phyloP scores from a whole-genome alignment of 768 basidiomycete species.

The Exsudoporus frostii region DNA sequence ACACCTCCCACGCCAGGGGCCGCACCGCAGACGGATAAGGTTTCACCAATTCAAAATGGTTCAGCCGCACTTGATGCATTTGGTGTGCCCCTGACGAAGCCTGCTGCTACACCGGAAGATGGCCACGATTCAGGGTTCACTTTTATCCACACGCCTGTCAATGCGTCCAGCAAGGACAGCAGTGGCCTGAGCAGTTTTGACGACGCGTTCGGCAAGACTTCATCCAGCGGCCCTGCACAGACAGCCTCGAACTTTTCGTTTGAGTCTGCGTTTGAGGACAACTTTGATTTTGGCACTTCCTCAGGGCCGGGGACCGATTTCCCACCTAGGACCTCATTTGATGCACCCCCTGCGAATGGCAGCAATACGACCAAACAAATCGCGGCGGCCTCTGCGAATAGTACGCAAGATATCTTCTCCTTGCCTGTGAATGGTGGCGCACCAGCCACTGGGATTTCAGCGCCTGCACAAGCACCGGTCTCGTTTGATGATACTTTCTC shows the following conservation, averaged over 20 bases:
- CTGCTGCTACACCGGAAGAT: slow-evolving; percentile 15
- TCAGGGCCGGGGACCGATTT: slow-evolving; percentile 32
- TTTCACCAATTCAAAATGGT: slow-evolving; percentile 13
- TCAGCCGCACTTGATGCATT: slow-evolving; percentile 34
- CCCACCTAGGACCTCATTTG: slow-evolving; percentile 26
- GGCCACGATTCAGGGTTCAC: slow-evolving; percentile 20
- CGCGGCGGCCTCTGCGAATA: slow-evolving; percentile 5
- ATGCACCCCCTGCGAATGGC: slow-evolving; percentile 26
- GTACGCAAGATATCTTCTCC: slow-evolving; percentile 9
- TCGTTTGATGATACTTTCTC: slow-evolving; percentile 52
- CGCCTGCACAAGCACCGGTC: slow-evolving; percentile 23
- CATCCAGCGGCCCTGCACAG: slow-evolving; percentile 36
- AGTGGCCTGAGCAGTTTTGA: slow-evolving; percentile 61
- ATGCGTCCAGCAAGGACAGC: slow-evolving; percentile 10
- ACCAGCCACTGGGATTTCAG: slow-evolving; percentile 7
- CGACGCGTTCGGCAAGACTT: slow-evolving; percentile 63
- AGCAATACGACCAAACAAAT: slow-evolving; percentile 9
- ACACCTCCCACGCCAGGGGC: slow-evolving; percentile 16
- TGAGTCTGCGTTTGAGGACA: slow-evolving; percentile 60
- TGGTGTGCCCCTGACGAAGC: slow-evolving; percentile 35
- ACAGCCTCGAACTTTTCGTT: slow-evolving; percentile 50
- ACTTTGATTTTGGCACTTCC: slow-evolving; percentile 58
- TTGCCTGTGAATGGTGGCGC: slow-evolving; percentile 12
- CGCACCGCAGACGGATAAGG: slow-evolving; percentile 17
- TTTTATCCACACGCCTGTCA: slow-evolving; percentile 15